Evolutionary conservation across 2,329 filamentous ascomycete genomes (phyloP), one percentile per base, ranked within the genome.

Genomic region (Dryadomyces quercus-mongolicae): DNA sequence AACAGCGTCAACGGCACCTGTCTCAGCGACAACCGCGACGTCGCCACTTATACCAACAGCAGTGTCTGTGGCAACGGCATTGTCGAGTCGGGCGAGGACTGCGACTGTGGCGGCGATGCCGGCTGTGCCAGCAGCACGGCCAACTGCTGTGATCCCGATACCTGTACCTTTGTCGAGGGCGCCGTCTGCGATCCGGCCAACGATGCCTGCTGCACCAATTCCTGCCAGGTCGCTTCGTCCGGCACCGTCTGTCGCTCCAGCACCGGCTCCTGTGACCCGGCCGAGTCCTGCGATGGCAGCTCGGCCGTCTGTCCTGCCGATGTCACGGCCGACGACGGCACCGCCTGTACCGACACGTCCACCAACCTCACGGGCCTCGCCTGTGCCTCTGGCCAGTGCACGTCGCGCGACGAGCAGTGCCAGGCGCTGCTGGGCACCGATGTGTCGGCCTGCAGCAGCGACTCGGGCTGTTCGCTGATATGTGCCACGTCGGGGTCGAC

Each of bases 51-150:
- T 61, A 85, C 83, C 0, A 40, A 40, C 36, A 88, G 86, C 54
- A 85, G 85, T 61, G 84, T 91, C 65, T 98, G 93, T 68, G 93
- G 93, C 55, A 98, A 98, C 68, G 93, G 93, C 53, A 97, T 98
- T 60, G 93, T 98, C 51, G 93, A 97, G 70, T 74, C 79, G 18
- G 93, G 89, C 59, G 93, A 98, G 70, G 86, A 98, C 53, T 98
- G 93, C 69, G 93, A 98, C 69, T 98, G 93, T 64, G 93, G 93
- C 58, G 92, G 92, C 54, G 71, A 74, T 15, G 69, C 73, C 15
- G 80, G 80, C 43, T 98, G 93, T 66, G 80, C 74, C 22, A 69
- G 75, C 63, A 93, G 97, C 69, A 45, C 15, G 3, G 42, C 42
- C 42, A 64, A 67, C 15, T 98, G 93, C 74, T 98, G 93, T 70